phyloP scores from a whole-genome alignment of 2,329 filamentous ascomycete genomes.

The Fusarium coffeatum region DNA sequence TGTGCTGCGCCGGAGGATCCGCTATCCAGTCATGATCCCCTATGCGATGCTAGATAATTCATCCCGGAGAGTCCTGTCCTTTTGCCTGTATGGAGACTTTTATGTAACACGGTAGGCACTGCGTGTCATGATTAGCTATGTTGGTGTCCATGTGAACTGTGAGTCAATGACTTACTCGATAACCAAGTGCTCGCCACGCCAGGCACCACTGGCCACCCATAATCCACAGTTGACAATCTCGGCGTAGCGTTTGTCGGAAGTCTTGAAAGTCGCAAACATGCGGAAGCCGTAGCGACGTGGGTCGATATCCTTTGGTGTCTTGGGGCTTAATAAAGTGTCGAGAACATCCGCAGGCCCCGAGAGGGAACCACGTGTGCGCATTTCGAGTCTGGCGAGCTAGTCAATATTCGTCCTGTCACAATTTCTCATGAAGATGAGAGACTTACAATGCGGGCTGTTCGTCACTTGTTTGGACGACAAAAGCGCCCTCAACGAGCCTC shows the following conservation, averaged over 20 bases:
- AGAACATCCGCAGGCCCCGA: constrained; percentile 60
- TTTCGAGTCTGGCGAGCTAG: constrained; percentile 51
- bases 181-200: constrained; percentile 58
- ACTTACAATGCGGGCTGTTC: constrained; percentile 59
- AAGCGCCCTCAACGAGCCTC: constrained; percentile 61
- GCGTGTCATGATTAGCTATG: constrained; percentile 22
- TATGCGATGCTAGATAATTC: constrained; percentile 41
- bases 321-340: constrained; percentile 54
- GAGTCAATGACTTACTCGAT: constrained; percentile 55
- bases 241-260: constrained; percentile 61
- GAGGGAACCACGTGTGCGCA: constrained; percentile 61
- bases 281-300: constrained; percentile 61
- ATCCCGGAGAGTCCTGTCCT: constrained; percentile 1
- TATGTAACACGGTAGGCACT: constrained; percentile 53
- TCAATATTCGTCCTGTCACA: constrained; percentile 1
- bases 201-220: constrained; percentile 63
- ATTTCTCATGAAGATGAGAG: neutral
- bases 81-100: constrained; percentile 13
- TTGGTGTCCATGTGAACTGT: neutral
- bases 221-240: constrained; percentile 62
- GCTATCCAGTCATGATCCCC: constrained; percentile 35
- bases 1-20: constrained; percentile 39
- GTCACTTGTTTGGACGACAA: constrained; percentile 61
- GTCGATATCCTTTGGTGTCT: constrained; percentile 54
- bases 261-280: constrained; percentile 63